Conservation (phyloP, 225 moss, liverwort and hornwort species). For the Pseudisothecium myosuroides region DNA sequence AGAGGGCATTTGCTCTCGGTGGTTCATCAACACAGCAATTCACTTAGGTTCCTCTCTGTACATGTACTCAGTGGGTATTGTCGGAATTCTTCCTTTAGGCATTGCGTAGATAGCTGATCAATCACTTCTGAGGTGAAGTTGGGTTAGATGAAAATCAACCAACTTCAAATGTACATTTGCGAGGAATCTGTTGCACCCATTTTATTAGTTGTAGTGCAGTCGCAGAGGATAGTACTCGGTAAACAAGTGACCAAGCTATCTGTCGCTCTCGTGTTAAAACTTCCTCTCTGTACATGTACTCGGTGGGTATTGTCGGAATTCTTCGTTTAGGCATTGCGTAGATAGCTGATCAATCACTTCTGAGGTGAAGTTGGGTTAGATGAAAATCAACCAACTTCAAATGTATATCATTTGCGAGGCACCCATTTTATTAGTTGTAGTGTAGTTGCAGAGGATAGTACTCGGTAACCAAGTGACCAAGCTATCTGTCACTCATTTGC, state of each 20-base stretch:
- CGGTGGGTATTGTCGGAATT: neutral
- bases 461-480: neutral
- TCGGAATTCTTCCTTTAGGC: neutral
- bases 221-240: neutral
- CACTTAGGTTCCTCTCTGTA: neutral
- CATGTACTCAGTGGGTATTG: neutral
- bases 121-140: neutral
- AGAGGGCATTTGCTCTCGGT: slow-evolving; percentile 4
- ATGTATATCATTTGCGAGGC: neutral
- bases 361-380: neutral
- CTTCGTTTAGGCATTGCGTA: neutral
- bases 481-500: neutral
- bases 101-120: neutral
- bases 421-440: neutral
- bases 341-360: neutral
- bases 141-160: neutral
- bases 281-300: neutral
- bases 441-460: neutral
- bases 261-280: too few relatives aligned
- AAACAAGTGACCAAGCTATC: neutral
- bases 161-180: neutral
- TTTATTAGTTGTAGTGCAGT: neutral
- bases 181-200: neutral
- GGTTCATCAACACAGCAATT: neutral
- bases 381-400: neutral